Base-by-base conservation (phyloP, 2,329 filamentous ascomycete genomes). In the Periconia macrospinosa region DNA sequence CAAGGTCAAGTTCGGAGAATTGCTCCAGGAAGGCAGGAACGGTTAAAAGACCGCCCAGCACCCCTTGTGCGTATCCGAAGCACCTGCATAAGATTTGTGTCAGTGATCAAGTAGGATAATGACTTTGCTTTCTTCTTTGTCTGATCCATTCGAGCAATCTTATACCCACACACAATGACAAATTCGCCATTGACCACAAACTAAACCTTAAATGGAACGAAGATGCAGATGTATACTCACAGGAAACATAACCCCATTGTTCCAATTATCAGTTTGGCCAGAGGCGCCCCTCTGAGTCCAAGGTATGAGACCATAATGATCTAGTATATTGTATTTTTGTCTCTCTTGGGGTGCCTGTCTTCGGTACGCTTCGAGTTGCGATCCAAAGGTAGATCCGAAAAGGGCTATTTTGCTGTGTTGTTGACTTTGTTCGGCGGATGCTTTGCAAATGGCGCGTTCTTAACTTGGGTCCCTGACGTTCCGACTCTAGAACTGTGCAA, bases 31-130 rank as follows among this genome's bases (percentile, higher is more conserved):
- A 90, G 15, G 79, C 77, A 20, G 82, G 76, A 65, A 92, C 82
- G 8, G 88, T 90, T 57, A 93, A 77, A 57, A 93, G 85, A 42
- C 69, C 69, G 19, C 69, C 88, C 80, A 90, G 89, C 10, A 90
- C 87, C 67, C 88, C 88, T 56, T 78, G 69, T 61, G 90, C 88
- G 85, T 83, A 84, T 41, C 82, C 82, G 59, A 84, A 80, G 30
- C 79, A 75, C 41, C 72, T 78, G 19, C 17, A 9, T 10, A n/a
- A 19, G n/a, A 35, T 6, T 13, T 15, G 15, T 17, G 8, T 27
- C 3, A 46, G 44, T 27, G 33, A 7, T 8, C 10, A 17, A n/a
- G 17, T 47, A 33, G 20, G 19, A 35, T n/a, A 30, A 8, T n/a
- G 19, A n/a, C 6, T 10, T 11, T 30, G 7, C 7, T 17, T 19